Evolutionary conservation across 2,329 filamentous ascomycete species (phyloP), one percentile per base, ranked within the genome.

Genomic region (Coccinonectria pachysandricola): DNA sequence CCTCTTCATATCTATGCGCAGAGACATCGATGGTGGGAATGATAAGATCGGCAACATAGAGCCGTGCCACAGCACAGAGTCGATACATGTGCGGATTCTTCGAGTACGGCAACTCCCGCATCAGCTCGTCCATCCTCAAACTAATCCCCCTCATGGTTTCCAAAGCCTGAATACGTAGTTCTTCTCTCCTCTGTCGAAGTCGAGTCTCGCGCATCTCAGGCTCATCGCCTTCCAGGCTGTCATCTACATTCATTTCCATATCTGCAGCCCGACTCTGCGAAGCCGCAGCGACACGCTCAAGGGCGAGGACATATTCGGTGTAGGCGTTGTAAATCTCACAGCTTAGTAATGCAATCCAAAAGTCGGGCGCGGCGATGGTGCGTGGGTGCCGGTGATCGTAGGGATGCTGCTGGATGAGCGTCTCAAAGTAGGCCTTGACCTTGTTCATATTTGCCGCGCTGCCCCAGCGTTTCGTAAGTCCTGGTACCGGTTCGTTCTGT

Each of bases 271-370:
- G 34, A 17, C 48, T 37, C 5, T 42, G 43, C 4, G 54, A 48
- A 3, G 57, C 50, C 7, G 48, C 51, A 4, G 39, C 44, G 14
- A 32, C 30, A n/a, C 45, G 49, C 28, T 59, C 50, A 19, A 68
- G 45, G 8, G 54, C 65, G 26, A 49, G 46, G 28, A 52, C 57
- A 45, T 68, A 68, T 58, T 75, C 75, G 23, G 71, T 63, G 45
- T 82, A 71, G 2, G 76, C 62, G 35, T 80, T 73, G 49, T 84
- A 87, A 26, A 94, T 69, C 71, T 91, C 88, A 23, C 85, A 70
- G 24, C 75, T 75, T 41, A 88, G 77, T 58, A 93, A 70, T 9
- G 80, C 79, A 9, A 82, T 76, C 57, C 85, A 87, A 50, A 95
- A 93, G 34, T 84, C 75, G 19, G 81, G 49, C 8, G 82, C 75